Evolutionary conservation across 2,329 filamentous ascomycete species (phyloP), one percentile per base, ranked within the genome.

Genomic region (Elsinoe fawcettii): DNA sequence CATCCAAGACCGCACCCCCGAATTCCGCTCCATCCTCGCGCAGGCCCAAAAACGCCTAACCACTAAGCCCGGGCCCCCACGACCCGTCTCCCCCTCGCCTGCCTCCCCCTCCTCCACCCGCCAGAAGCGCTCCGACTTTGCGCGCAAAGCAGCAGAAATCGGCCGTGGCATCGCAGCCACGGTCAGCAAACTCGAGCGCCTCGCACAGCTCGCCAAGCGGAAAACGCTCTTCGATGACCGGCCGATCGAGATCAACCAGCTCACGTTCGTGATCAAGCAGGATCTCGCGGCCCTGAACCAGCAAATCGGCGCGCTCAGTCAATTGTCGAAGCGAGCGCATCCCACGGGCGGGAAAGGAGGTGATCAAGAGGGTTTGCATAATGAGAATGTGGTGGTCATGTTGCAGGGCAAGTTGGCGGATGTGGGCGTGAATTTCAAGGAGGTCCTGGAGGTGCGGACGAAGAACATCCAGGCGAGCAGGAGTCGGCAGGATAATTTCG

Each of bases 251-350:
- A 96, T 97, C 71, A 93, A 93, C 71, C 90, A 97, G 73, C 83
- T 96, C 70, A 96, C 91, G 6, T 96, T 91, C 68, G 88, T 97
- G 68, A 96, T 97, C 78, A 97, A 97, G 75, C 92, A 97, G 77
- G 92, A 97, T 67, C 82, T 97, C 55, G 89, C 90, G 1, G 84
- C 80, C 3, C 72, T 88, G 58, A 97, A 96, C 73, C 84, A 90
- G 63, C 88, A 95, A 68, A 97, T 97, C 65, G 87, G 87, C 46
- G 78, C 80, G 8, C 77, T 99, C n/a, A 88, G 95, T 69, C 75
- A 80, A 5, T 79, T 96, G 46, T 86, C 90, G 12, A 82, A 85
- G 56, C 81, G 88, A 59, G 86, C 91, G 71, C 87, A 92, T 65
- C 86, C 88, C 16, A 62, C 83, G 82, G 64, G 71, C 4, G 74